Conservation (phyloP, 2,329 filamentous ascomycete genomes). For the Cladosporium cucumerinum region DNA sequence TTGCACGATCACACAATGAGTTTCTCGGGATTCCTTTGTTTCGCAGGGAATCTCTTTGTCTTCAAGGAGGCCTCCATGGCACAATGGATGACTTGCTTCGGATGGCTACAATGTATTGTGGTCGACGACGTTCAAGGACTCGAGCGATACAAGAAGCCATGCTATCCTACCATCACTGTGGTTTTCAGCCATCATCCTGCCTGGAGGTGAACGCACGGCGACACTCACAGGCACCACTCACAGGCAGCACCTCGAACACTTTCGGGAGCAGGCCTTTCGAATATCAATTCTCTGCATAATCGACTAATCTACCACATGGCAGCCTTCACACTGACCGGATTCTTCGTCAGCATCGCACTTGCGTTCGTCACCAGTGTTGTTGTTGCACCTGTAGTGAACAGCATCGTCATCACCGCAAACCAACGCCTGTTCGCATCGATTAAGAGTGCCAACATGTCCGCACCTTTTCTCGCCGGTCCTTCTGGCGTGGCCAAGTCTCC, state of each 20-base stretch:
- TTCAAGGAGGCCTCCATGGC: neutral
- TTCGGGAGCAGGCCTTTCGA: slow-evolving; percentile 1
- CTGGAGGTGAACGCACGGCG: neutral
- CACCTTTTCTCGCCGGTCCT: neutral
- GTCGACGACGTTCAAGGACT: neutral
- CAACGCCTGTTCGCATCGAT: neutral
- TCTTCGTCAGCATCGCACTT: neutral
- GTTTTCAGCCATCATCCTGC: neutral
- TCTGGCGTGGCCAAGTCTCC: neutral
- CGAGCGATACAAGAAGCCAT: neutral
- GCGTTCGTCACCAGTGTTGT: neutral
- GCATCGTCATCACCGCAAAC: neutral
- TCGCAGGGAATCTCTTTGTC: neutral
- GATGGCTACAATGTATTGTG: neutral
- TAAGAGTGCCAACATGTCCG: neutral
- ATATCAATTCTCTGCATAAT: neutral
- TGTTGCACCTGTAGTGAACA: neutral
- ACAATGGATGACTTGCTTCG: neutral
- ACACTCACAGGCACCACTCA: neutral
- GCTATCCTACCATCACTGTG: neutral
- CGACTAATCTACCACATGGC: neutral
- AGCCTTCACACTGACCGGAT: neutral
- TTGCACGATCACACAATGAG: neutral
- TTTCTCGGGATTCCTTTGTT: neutral
- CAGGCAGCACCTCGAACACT: neutral